Evolutionary conservation across 2,329 filamentous ascomycete genomes (phyloP).

Genomic region (Scedosporium apiospermum): DNA sequence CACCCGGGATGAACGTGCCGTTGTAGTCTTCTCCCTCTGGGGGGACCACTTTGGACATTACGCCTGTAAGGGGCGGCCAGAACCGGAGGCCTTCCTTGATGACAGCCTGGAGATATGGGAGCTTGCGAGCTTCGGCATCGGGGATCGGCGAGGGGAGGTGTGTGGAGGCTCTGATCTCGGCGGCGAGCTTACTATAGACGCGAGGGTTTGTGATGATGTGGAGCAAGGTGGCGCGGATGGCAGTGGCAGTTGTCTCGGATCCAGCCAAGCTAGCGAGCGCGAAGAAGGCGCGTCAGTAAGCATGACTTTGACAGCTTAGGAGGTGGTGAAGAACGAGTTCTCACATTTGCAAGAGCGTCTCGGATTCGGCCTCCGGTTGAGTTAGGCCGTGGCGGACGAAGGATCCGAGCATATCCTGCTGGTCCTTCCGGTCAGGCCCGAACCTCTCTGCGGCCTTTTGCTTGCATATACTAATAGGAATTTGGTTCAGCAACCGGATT

Average conservation of each 20-base stretch:
- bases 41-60: constrained; percentile 26
- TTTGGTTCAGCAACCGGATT: neutral
- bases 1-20: constrained; percentile 20
- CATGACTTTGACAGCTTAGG: neutral
- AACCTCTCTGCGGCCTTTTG: constrained; percentile 35
- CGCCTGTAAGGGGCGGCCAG: constrained; percentile 23
- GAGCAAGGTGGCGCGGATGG: constrained; percentile 41
- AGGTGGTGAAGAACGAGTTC: neutral
- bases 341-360: constrained; percentile 27
- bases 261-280: constrained; percentile 33
- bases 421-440: constrained; percentile 27
- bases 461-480: constrained; percentile 30
- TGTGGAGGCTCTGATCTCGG: constrained; percentile 26
- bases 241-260: constrained; percentile 47
- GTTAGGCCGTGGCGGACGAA: constrained; percentile 29
- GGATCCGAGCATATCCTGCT: constrained; percentile 41
- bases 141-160: constrained; percentile 14
- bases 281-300: neutral
- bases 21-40: constrained; percentile 20
- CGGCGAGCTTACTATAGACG: constrained; percentile 33
- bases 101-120: constrained; percentile 36
- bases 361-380: constrained; percentile 31
- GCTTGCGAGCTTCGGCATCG: constrained; percentile 21
- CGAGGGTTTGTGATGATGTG: constrained; percentile 39
- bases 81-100: constrained; percentile 39